Evolutionary conservation across 257 asterid species (phyloP).

Genomic region (Rehmannia glutinosa): DNA sequence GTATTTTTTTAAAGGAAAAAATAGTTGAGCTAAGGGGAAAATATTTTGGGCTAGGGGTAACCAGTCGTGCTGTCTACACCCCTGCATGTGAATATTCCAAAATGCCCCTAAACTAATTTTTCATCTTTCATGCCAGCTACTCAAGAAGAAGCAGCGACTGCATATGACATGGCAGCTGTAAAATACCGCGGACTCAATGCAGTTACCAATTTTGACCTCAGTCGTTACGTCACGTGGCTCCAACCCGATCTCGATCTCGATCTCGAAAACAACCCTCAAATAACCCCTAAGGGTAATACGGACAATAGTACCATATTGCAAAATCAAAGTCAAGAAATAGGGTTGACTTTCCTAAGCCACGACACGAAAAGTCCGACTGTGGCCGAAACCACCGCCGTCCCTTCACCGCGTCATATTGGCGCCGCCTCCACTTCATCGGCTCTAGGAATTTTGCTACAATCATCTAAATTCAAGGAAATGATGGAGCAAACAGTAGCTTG

Average conservation of each 20-base stretch:
- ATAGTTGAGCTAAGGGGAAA: too few species aligned
- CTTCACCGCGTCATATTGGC: slow-evolving; percentile 15
- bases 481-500: slow-evolving; percentile 37
- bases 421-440: slow-evolving; percentile 41
- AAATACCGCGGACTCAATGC: slow-evolving; percentile 93
- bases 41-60: too few species aligned
- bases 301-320: slow-evolving; percentile 15
- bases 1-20: too few species aligned
- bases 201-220: slow-evolving; percentile 85
- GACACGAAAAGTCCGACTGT: slow-evolving; percentile 30
- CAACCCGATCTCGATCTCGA: slow-evolving; percentile 16
- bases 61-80: too few species aligned
- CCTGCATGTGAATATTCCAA: slow-evolving; percentile 14
- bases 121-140: slow-evolving; percentile 49
- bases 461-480: slow-evolving; percentile 69
- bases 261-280: background rate
- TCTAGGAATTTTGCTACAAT: slow-evolving; percentile 48
- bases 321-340: slow-evolving; percentile 24
- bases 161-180: slow-evolving; percentile 95
- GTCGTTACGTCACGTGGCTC: slow-evolving; percentile 68
- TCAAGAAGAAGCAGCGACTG: slow-evolving; percentile 95
- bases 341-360: slow-evolving; percentile 24
- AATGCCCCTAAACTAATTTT: background rate
- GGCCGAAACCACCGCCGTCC: slow-evolving; percentile 13
- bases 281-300: slow-evolving; percentile 5